Evolutionary conservation across 768 basidiomycete species (phyloP), one percentile per base, ranked within the genome.

Genomic region (Tricholoma sp.): DNA sequence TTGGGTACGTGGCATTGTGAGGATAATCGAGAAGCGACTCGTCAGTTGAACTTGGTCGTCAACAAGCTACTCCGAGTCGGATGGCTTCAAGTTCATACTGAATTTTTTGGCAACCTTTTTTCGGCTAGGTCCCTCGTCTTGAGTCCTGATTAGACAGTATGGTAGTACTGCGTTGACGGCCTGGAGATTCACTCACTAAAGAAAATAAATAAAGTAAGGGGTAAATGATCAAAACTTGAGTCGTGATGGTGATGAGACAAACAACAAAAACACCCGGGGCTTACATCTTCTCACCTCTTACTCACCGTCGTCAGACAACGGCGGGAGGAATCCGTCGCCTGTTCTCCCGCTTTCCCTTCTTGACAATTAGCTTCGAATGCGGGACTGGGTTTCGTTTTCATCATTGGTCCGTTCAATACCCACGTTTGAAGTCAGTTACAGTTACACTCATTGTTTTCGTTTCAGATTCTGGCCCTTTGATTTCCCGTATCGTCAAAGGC

Each of bases 381-480:
- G 50, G 41, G 21, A 45, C 29, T 61, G 61, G 57, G 50, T 24
- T 27, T 59, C 10, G n/a, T 39, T 14, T 5, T 54, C 16, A 6
- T 2, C 6, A 22, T 54, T 32, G 35, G 49, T 54, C 35, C 21
- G 59, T 54, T 56, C 39, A 24, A 29, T 8, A 18, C 29, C 39
- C n/a, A n/a, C 22, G 16, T 19, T 46, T 34, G 46, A 5, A 18
- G 39, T 57, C 60, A 12, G 49, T 31, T 18, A 58, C 60, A 12
- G 49, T 31, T 18, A 58, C 19, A 51, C 54, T 63, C 58, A 60
- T 50, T 39, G 24, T 24, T 10, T 43, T 41, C 53, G 49, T 47
- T 45, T 55, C 56, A 63, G 60, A 58, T 47, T 57, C 50, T 63
- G 60, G 60, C 63, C 29, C 45, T 55, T 46, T 50, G 34, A 41